Evolutionary conservation across 2,329 filamentous ascomycete species (phyloP), one percentile per base, ranked within the genome.

Genomic region (Monosporascus sp.): DNA sequence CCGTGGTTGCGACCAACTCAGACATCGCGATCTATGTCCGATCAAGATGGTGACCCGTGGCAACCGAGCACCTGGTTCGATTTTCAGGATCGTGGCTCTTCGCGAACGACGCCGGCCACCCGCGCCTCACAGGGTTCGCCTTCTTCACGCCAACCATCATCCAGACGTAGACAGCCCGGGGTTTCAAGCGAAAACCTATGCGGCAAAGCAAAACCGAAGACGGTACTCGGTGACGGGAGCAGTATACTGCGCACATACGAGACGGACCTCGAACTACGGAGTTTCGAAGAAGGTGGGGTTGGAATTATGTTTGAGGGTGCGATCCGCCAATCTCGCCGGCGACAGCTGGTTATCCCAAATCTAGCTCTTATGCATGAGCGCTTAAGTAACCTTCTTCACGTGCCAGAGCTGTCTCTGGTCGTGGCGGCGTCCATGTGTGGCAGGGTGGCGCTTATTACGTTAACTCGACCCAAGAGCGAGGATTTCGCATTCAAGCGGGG

Each of bases 371-470:
- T 58, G n/a, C 51, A 56, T 43, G 76, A 84, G 58, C 78, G 84
- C 2, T 69, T 90, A 22, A 85, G 80, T 69, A 83, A 88, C 76
- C 69, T 83, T 38, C 71, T 79, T 0, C 77, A 85, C 49, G 82
- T 92, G 1, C 86, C 86, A 0, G 84, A 89, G 60, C 73, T 94
- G 1, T 85, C 78, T n/a, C 73, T 91, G 16, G 79, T 91, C 8
- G 74, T 90, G 3, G 72, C 86, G 1, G 89, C 80, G 0, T 86
- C 84, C 11, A 79, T 84, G n/a, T 80, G 79, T 48, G 89, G 89
- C 0, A 78, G 83, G 8, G 87, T 84, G 0, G 77, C 80, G 1
- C 71, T 93, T 3, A 65, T 88, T 51, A 78, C 78, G 1, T 67
- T 90, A 26, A 88, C 86, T 1, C 71, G 75, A n/a, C 65, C 65